A percentile compares a stretch with the other conserved stretches of the same genome.
These are phyloP conservation scores for Coemansia sp. DNA, from an alignment of 192 early-diverging fungal species.

Conservation along the genomic window DNA sequence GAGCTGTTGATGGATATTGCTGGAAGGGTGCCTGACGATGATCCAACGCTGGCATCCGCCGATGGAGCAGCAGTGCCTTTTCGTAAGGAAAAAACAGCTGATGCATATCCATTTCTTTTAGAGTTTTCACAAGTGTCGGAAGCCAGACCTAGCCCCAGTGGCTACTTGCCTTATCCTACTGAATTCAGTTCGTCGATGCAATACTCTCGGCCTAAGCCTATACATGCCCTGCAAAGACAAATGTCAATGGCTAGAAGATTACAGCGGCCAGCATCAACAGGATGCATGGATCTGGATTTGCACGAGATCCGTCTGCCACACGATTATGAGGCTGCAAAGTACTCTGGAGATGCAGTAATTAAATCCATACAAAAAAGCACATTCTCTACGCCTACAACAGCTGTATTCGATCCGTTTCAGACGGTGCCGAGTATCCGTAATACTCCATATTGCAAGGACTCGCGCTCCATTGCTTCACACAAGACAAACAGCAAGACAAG, in stretches of 20 bases:
- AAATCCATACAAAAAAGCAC: constrained; percentile 33
- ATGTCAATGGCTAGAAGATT: constrained; percentile 5
- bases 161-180: not conserved
- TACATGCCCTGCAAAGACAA: constrained; percentile 7
- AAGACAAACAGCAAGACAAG: constrained; percentile 23
- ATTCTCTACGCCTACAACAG: constrained; percentile 1
- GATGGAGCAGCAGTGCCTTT: constrained; percentile 31
- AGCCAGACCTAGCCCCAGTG: not conserved
- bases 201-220: not conserved
- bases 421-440: constrained; percentile 29
- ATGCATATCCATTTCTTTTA: constrained; percentile 33
- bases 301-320: constrained; percentile 4
- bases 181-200: not conserved
- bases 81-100: constrained; percentile 41
- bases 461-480: constrained; percentile 20
- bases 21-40: constrained; percentile 34
- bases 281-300: not conserved
- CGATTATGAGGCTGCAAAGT: constrained; percentile 28
- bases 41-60: constrained; percentile 35
- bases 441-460: constrained; percentile 20
- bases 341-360: constrained; percentile 36
- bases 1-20: constrained; percentile 51
- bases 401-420: constrained; percentile 40
- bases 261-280: constrained; percentile 1
- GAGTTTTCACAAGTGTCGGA: constrained; percentile 14